phyloP scores from a whole-genome alignment of 768 basidiomycete species.

The Boletus tylopilopsis region DNA sequence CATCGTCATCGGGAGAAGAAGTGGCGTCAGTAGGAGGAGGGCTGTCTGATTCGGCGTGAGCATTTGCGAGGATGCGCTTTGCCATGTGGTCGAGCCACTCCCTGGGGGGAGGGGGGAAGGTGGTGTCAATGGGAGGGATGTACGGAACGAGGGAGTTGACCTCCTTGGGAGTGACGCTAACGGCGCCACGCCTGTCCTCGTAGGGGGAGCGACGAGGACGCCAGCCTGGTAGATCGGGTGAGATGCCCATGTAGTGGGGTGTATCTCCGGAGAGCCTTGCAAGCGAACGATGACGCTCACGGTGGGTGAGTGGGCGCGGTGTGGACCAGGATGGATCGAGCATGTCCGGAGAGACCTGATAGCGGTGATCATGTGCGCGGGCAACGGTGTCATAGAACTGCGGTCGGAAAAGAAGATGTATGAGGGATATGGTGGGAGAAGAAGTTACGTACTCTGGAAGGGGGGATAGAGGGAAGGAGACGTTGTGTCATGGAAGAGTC shows the following conservation, averaged over 20 bases:
- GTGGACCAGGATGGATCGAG: conserved; percentile 12
- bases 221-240: conserved; percentile 20
- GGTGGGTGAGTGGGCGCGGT: conserved; percentile 8
- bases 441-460: conserved; percentile 15
- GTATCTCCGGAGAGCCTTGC: conserved; percentile 13
- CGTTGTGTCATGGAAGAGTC: conserved; percentile 18
- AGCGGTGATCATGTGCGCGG: conserved; percentile 23
- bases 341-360: conserved; percentile 5
- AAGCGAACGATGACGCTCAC: conserved; percentile 15
- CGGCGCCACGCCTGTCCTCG: conserved; percentile 22
- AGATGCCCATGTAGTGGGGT: conserved; percentile 24
- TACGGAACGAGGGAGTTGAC: conserved; percentile 26
- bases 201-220: conserved; percentile 23
- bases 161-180: conserved; percentile 24
- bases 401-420: not conserved
- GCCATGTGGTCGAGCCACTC: conserved; percentile 18
- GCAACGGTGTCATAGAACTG: conserved; percentile 32
- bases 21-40: not conserved
- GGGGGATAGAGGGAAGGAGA: conserved; percentile 10
- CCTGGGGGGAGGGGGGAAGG: conserved; percentile 10
- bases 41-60: conserved; percentile 11
- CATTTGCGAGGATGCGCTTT: conserved; percentile 12
- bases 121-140: conserved; percentile 22
- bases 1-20: not conserved
- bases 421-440: not conserved